Evolutionary conservation across 305 asterid genomes (phyloP).

Genomic region (Plantago coronopus): DNA sequence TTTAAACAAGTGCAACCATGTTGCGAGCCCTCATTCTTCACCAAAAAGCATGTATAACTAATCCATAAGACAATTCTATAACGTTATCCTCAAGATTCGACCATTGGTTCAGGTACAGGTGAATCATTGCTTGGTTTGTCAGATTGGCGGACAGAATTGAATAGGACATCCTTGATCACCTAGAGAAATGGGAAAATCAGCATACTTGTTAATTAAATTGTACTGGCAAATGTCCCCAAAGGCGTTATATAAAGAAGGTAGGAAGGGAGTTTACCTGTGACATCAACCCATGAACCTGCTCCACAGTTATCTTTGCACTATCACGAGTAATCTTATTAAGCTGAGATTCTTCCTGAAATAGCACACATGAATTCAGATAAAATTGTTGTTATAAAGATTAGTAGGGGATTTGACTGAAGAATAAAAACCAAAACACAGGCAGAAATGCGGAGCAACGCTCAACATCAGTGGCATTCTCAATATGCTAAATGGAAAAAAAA

Average conservation of each 20-base stretch:
- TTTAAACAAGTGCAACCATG: neutral
- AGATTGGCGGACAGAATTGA: slow-evolving; percentile 77
- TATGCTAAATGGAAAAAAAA: too few relatives aligned
- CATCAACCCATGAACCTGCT: slow-evolving; percentile 98
- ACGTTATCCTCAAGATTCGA: slow-evolving; percentile 50
- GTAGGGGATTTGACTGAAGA: too few relatives aligned
- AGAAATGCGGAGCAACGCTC: too few relatives aligned
- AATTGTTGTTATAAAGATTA: too few relatives aligned
- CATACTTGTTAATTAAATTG: neutral
- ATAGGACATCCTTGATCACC: slow-evolving; percentile 93
- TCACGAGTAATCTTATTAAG: slow-evolving; percentile 91
- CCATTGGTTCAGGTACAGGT: slow-evolving; percentile 82
- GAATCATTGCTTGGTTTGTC: slow-evolving; percentile 47
- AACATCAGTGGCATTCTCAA: too few relatives aligned
- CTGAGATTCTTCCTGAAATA: slow-evolving; percentile 83
- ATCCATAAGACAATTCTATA: neutral
- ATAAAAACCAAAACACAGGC: too few relatives aligned
- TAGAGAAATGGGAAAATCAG: slow-evolving; percentile 22
- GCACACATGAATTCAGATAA: too few relatives aligned
- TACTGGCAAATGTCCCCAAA: neutral
- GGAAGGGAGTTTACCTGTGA: slow-evolving; percentile 55
- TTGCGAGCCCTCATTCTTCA: neutral
- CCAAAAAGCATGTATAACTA: slow-evolving; percentile 1
- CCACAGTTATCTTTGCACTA: slow-evolving; percentile 88
- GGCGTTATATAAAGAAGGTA: neutral